Conservation (phyloP, 2,329 filamentous ascomycete species). For the Nemania sp. region DNA sequence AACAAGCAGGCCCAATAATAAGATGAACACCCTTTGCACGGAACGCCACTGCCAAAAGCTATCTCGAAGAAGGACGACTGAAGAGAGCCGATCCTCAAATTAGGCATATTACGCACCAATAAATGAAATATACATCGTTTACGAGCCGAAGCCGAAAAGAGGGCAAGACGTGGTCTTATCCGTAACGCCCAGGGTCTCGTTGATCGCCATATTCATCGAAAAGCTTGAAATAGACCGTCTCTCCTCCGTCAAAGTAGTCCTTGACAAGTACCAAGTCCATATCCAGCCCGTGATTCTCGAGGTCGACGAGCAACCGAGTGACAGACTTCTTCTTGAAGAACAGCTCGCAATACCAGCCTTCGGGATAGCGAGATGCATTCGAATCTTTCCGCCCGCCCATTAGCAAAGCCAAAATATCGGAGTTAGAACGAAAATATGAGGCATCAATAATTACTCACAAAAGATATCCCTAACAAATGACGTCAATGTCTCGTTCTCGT, state of each 20-base stretch:
- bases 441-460: not conserved
- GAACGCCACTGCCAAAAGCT: not conserved
- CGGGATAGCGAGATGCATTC: not conserved
- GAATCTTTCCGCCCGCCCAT: not conserved
- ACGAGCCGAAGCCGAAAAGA: not conserved
- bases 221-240: conserved; percentile 28
- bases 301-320: conserved; percentile 19
- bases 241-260: conserved; percentile 29
- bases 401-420: not conserved
- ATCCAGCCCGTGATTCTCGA: conserved; percentile 13
- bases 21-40: not conserved
- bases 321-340: conserved; percentile 28
- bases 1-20: not conserved
- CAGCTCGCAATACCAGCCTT: conserved; percentile 22
- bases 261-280: conserved; percentile 22
- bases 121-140: not conserved
- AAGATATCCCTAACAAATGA: conserved; percentile 17
- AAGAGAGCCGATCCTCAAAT: not conserved
- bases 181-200: not conserved
- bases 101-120: not conserved
- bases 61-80: not conserved
- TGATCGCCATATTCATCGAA: conserved; percentile 9
- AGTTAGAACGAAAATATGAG: not conserved
- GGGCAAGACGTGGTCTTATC: not conserved
- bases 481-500: conserved; percentile 22